A percentile compares a stretch with the other conserved stretches of the same genome.
Evolutionary conservation across 805 yeast genomes (phyloP).

Genomic region (Pichia ethanolica): DNA sequence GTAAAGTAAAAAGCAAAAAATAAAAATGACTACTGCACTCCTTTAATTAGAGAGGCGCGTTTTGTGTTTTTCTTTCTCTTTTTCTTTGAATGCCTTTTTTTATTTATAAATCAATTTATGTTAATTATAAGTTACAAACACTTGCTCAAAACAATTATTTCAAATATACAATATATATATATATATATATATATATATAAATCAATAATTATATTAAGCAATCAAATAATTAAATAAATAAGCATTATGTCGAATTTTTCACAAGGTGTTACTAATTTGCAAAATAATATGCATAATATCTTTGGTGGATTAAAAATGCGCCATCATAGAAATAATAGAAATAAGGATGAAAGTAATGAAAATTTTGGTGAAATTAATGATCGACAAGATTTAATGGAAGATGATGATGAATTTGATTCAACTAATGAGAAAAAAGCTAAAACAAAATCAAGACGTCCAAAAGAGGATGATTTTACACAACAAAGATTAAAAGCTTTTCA

Average conservation of each 20-base stretch:
- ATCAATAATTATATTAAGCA: not conserved
- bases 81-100: no score
- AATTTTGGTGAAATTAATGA: constrained; percentile 1
- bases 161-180: no score
- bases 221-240: not conserved
- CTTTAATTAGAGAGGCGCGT: no score
- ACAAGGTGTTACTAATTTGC: constrained; percentile 9
- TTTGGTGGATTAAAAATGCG: constrained; percentile 11
- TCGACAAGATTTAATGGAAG: constrained; percentile 19
- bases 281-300: constrained; percentile 9
- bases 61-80: no score
- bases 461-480: constrained; percentile 50
- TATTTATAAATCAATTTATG: no score
- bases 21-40: no score
- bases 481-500: constrained; percentile 47
- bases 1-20: no score
- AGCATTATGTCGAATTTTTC: constrained; percentile 8
- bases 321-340: constrained; percentile 9
- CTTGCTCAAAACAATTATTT: no score
- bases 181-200: no score
- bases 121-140: no score
- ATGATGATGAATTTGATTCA: constrained; percentile 34
- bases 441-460: constrained; percentile 55
- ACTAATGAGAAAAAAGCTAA: constrained; percentile 24
- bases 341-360: constrained; percentile 7